A percentile compares a stretch with the other conserved stretches of the same genome.
Evolutionary conservation across 352 stramenopile genomes (phyloP).

Genomic region (Phytopythium montanum): DNA sequence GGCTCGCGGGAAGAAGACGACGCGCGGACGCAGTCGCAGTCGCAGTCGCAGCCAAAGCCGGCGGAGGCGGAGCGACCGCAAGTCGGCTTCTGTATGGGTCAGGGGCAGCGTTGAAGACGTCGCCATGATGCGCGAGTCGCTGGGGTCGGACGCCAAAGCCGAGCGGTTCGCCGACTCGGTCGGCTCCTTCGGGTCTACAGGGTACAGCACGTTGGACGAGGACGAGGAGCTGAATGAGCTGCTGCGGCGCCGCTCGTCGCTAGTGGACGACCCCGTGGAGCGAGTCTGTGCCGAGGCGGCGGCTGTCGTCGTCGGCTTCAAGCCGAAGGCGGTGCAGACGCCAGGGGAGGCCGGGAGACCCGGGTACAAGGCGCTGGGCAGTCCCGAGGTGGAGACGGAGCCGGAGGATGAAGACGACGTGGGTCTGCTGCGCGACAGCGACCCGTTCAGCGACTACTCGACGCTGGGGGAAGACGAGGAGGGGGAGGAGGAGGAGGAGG

Average conservation of each 20-base stretch:
- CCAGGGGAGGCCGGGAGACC: slow-evolving; percentile 1
- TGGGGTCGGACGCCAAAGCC: background rate
- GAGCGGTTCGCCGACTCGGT: slow-evolving; percentile 1
- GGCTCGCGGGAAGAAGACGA: slow-evolving; percentile 29
- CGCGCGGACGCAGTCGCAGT: slow-evolving; percentile 12
- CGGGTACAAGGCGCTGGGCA: slow-evolving; percentile 16
- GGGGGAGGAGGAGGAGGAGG: slow-evolving; percentile 15
- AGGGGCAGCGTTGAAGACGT: background rate
- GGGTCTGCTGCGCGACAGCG: slow-evolving; percentile 22
- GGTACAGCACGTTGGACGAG: slow-evolving; percentile 42
- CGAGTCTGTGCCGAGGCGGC: slow-evolving; percentile 8
- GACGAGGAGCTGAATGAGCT: slow-evolving; percentile 31
- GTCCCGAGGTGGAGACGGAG: slow-evolving; percentile 36
- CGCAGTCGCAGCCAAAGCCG: slow-evolving; percentile 17
- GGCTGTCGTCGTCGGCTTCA: background rate
- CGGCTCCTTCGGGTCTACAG: slow-evolving; percentile 16
- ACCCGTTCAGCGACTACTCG: slow-evolving; percentile 25
- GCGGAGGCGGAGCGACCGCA: background rate
- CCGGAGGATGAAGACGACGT: slow-evolving; percentile 33
- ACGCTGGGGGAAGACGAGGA: slow-evolving; percentile 30
- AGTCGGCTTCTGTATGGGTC: background rate
- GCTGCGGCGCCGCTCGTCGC: slow-evolving; percentile 9
- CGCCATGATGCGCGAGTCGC: slow-evolving; percentile 11
- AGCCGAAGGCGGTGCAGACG: background rate
- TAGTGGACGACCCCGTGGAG: slow-evolving; percentile 17